phyloP scores from a whole-genome alignment of 2,329 filamentous ascomycete genomes.

The Xylaria arbuscula region DNA sequence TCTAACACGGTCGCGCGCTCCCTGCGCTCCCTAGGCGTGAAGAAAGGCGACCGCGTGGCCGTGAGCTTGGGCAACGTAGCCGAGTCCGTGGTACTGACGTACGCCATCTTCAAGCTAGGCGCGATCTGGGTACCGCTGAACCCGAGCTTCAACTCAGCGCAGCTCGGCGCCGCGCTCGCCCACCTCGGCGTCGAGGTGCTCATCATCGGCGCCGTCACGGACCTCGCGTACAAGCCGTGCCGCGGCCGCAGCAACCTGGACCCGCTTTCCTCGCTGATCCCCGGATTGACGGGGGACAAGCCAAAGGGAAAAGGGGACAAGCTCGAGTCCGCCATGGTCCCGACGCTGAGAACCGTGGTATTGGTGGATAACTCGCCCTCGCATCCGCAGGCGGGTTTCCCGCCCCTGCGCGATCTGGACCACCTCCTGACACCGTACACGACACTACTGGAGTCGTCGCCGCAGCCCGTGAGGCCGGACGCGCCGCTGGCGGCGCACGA shows the following conservation, averaged over 20 bases:
- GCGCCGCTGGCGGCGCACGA: constrained; percentile 69
- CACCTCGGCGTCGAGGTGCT: constrained; percentile 80
- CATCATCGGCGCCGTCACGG: constrained; percentile 88
- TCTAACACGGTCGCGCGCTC: constrained; percentile 82
- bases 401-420: constrained; percentile 51
- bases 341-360: constrained; percentile 76
- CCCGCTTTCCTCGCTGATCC: constrained; percentile 60
- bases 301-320: constrained; percentile 37
- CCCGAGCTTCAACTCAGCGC: constrained; percentile 83
- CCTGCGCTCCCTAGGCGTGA: constrained; percentile 75
- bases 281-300: constrained; percentile 43
- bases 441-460: constrained; percentile 52
- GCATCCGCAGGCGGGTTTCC: constrained; percentile 60
- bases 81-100: constrained; percentile 86
- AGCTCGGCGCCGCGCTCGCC: constrained; percentile 80
- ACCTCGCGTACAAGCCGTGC: constrained; percentile 74
- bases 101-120: constrained; percentile 94
- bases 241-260: constrained; percentile 64
- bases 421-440: constrained; percentile 60
- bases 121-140: constrained; percentile 94
- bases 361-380: constrained; percentile 78
- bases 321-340: constrained; percentile 64
- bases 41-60: constrained; percentile 85
- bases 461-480: constrained; percentile 57
- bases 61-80: constrained; percentile 86